Evolutionary conservation across 345 rosid genomes (phyloP), one percentile per base, ranked within the genome.

Genomic region (Dipteronia sinensis): DNA sequence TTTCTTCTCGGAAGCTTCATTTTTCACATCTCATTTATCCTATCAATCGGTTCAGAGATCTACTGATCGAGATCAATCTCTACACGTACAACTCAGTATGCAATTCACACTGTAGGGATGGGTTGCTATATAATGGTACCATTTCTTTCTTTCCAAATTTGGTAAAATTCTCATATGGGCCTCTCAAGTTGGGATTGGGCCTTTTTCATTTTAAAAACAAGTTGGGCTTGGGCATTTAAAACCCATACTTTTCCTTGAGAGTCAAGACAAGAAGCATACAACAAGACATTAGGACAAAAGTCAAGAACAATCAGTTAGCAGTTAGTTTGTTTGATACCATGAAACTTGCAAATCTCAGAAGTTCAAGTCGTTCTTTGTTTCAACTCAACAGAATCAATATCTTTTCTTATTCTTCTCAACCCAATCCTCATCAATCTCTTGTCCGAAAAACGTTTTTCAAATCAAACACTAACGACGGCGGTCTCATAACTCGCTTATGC

Each of bases 401-500:
- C 12, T 80, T 65, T 20, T 79, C 85, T 0, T 74, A 77, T 77
- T 87, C 88, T 44, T 73, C 92, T 64, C 83, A 72, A 29, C 16
- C 76, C 34, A 79, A 80, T 46, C 22, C 10, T 31, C 51, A 49
- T 49, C 65, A 71, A n/a, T 74, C 77, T 22, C 47, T 68, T 34
- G 70, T 64, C 20, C 76, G 9, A 0, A 88, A 83, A 81, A 63
- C 86, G 20, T 89, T 90, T 79, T 89, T 90, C 82, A 80, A 75
- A 22, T 64, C 84, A 56, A 77, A 72, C 77, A 13, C 83, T 42
- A 67, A 75, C 29, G 87, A 77, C 29, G 88, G 86, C 63, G 49
- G 63, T 61, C 78, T 79, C 74, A 63, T 93, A 23, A 70, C 76
- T 69, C 79, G 78, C 55, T 80, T 94, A 49, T 89, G 91, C 82